Conservation (phyloP, 148 eudicot genomes). For the Nepenthes gracilis region DNA sequence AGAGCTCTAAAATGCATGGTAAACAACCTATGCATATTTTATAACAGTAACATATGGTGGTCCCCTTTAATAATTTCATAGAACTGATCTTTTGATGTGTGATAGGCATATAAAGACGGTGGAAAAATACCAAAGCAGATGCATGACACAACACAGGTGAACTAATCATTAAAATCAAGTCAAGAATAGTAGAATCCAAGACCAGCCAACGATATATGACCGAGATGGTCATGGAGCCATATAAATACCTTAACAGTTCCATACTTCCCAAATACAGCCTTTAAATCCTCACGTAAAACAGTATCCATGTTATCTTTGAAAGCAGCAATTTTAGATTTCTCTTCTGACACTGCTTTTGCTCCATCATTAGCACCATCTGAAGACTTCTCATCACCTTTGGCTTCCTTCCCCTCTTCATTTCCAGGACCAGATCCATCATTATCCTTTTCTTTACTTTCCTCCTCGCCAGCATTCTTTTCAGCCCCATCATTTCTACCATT, state of each 20-base stretch:
- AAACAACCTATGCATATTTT: too few species aligned
- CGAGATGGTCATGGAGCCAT: not conserved
- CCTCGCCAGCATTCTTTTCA: slow-evolving; percentile 5
- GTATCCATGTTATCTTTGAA: slow-evolving; percentile 54
- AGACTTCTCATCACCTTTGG: slow-evolving; percentile 32
- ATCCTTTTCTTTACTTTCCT: slow-evolving; percentile 29
- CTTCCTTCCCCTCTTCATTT: slow-evolving; percentile 34
- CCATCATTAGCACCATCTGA: slow-evolving; percentile 17
- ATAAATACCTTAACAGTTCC: slow-evolving; percentile 70
- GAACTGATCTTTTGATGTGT: too few species aligned
- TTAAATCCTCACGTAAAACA: slow-evolving; percentile 80
- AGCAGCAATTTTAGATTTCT: slow-evolving; percentile 11
- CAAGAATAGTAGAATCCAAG: not conserved
- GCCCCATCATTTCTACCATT: not conserved
- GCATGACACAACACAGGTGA: too few species aligned
- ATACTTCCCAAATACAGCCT: slow-evolving; percentile 54
- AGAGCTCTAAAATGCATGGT: too few species aligned
- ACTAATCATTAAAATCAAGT: not conserved
- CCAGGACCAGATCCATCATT: slow-evolving; percentile 24
- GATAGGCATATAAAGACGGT: too few species aligned
- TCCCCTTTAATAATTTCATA: too few species aligned
- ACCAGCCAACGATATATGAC: too few species aligned
- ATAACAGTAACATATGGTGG: too few species aligned
- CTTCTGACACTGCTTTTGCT: slow-evolving; percentile 21
- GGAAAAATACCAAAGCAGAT: too few species aligned